Conservation (phyloP, 1,139 yeast genomes). For the Suhomyces anneliseae region DNA sequence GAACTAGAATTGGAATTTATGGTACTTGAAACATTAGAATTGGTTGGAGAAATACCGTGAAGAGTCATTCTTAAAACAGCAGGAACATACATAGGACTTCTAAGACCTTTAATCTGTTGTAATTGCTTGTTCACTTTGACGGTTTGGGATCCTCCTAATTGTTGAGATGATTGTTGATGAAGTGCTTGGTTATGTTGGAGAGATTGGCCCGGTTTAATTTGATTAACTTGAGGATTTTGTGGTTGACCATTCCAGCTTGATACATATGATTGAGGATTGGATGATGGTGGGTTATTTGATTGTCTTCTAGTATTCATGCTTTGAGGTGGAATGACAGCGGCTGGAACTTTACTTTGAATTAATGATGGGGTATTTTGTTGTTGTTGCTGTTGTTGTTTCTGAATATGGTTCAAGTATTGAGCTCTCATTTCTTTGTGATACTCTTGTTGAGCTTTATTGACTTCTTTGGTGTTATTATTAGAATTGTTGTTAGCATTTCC, state of each 20-base stretch:
- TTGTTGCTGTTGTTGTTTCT: conserved; percentile 7
- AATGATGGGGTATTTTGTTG: background rate
- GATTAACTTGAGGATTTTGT: background rate
- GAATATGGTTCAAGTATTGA: conserved; percentile 2
- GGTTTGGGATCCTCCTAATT: background rate
- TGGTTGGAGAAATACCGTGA: conserved; percentile 13
- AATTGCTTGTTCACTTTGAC: conserved; percentile 23
- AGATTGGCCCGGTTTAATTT: background rate
- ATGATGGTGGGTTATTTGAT: conserved; percentile 10
- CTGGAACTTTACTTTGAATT: conserved; percentile 15
- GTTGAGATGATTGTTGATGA: conserved; percentile 6
- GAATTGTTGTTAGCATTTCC: background rate
- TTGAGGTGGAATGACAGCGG: conserved; percentile 30
- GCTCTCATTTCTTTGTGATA: conserved; percentile 7
- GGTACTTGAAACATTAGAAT: conserved; percentile 2
- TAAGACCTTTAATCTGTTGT: conserved; percentile 67
- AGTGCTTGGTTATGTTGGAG: background rate
- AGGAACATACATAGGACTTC: conserved; percentile 85
- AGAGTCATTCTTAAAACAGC: conserved; percentile 70
- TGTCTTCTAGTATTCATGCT: conserved; percentile 22
- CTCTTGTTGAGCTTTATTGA: conserved; percentile 2
- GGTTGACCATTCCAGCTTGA: conserved; percentile 2
- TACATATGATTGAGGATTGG: conserved; percentile 2
- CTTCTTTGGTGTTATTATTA: background rate
- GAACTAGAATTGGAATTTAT: conserved; percentile 7